These are phyloP conservation scores for Ceratobasidium theobromae DNA, from an alignment of 1,284 basidiomycete species.

Conservation along the genomic window DNA sequence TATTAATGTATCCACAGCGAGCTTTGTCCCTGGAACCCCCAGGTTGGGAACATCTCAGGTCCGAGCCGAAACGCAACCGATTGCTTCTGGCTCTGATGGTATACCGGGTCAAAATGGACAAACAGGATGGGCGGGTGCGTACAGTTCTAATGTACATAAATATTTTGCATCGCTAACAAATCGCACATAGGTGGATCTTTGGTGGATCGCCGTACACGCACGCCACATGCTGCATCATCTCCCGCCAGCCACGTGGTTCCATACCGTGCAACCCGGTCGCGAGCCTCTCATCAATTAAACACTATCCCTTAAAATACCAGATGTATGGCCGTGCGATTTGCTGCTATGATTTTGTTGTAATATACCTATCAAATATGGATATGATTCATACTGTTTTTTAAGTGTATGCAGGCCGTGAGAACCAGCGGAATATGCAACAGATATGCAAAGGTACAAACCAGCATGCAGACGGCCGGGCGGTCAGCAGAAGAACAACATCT, in stretches of 20 bases:
- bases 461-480: too few species aligned
- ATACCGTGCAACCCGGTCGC: not conserved
- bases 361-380: too few species aligned
- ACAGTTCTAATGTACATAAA: not conserved
- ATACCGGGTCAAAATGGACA: not conserved
- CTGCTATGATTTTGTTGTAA: too few species aligned
- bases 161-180: not conserved
- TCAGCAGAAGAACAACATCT: too few species aligned
- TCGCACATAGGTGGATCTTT: not conserved
- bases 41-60: not conserved
- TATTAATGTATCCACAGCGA: not conserved
- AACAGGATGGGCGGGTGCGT: not conserved
- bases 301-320: too few species aligned
- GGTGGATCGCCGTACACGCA: not conserved
- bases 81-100: not conserved
- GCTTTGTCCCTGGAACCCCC: not conserved
- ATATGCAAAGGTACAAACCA: too few species aligned
- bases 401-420: too few species aligned
- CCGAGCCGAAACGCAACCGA: not conserved
- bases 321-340: too few species aligned
- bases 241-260: not conserved
- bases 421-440: too few species aligned
- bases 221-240: not conserved
- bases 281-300: not conserved
- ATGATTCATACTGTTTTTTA: too few species aligned